These are phyloP conservation scores for Chalciporus sp. DNA, from an alignment of 1,284 basidiomycete genomes.

Conservation along the genomic window DNA sequence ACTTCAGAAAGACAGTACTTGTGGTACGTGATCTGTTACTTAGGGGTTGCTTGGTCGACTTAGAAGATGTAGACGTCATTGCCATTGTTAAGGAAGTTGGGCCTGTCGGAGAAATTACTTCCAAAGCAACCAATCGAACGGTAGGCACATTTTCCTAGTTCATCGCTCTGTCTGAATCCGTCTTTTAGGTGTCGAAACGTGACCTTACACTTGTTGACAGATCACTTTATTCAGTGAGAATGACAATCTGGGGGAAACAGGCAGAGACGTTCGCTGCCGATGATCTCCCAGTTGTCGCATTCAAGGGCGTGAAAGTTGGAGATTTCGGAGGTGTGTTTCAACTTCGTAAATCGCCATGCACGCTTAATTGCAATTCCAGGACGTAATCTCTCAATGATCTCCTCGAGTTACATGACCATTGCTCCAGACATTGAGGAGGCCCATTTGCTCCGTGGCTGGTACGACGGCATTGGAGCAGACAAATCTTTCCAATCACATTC, in stretches of 20 bases:
- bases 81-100: conserved; percentile 83
- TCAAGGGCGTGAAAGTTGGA: conserved; percentile 94
- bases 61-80: conserved; percentile 69
- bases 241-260: conserved; percentile 97
- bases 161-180: conserved; percentile 4
- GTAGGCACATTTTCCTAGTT: conserved; percentile 41
- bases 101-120: conserved; percentile 69
- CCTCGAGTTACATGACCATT: conserved; percentile 72
- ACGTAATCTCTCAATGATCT: conserved; percentile 75
- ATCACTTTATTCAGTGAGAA: conserved; percentile 76
- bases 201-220: conserved; percentile 90
- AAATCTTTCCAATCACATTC: conserved; percentile 75
- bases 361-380: conserved; percentile 43
- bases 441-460: conserved; percentile 91
- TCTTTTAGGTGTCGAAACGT: conserved; percentile 75
- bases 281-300: conserved; percentile 79
- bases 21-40: conserved; percentile 54
- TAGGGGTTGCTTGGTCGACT: conserved; percentile 14
- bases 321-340: conserved; percentile 80
- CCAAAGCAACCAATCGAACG: conserved; percentile 67
- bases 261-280: conserved; percentile 77
- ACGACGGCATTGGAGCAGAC: conserved; percentile 66
- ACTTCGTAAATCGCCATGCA: neutral
- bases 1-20: conserved; percentile 74
- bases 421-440: conserved; percentile 91